Evolutionary conservation across 2,329 filamentous ascomycete species (phyloP).

Genomic region (Aspergillus carbonarius): DNA sequence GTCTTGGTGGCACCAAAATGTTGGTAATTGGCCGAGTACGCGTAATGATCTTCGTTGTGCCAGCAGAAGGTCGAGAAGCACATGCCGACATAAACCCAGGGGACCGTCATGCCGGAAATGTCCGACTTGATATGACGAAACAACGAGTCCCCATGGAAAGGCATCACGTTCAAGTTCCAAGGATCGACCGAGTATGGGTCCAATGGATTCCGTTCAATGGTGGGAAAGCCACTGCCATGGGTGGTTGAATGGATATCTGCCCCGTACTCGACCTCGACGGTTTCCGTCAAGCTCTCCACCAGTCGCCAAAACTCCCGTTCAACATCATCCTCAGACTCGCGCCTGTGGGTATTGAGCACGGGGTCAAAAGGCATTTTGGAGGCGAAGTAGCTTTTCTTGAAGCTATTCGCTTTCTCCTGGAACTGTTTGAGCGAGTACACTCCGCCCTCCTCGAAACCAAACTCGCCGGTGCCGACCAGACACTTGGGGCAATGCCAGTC

Average conservation of each 20-base stretch:
- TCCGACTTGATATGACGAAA: constrained; percentile 98
- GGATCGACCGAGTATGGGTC: constrained; percentile 85
- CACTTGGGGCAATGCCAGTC: constrained; percentile 98
- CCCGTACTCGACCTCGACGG: constrained; percentile 95
- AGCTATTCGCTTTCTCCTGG: constrained; percentile 91
- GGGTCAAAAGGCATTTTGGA: constrained; percentile 87
- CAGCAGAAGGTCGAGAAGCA: constrained; percentile 99
- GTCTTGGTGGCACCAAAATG: constrained; percentile 98
- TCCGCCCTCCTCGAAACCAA: constrained; percentile 94
- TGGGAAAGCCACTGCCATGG: constrained; percentile 95
- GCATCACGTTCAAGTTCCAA: constrained; percentile 94
- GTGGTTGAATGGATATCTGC: constrained; percentile 98
- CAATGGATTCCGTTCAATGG: constrained; percentile 83
- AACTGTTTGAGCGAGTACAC: constrained; percentile 95
- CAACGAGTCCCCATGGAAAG: constrained; percentile 84
- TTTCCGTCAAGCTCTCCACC: constrained; percentile 90
- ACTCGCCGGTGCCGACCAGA: constrained; percentile 92
- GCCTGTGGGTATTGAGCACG: constrained; percentile 73
- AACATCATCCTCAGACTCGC: constrained; percentile 90
- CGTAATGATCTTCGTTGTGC: constrained; percentile 98
- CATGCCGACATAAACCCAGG: constrained; percentile 99
- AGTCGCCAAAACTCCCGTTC: constrained; percentile 96
- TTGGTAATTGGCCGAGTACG: constrained; percentile 97
- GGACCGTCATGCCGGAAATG: constrained; percentile 98
- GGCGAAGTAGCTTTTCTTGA: constrained; percentile 92